A percentile compares a stretch with the other conserved stretches of the same genome.
Evolutionary conservation across 1,284 basidiomycete species (phyloP).

Genomic region (Cerioporus squamosus): DNA sequence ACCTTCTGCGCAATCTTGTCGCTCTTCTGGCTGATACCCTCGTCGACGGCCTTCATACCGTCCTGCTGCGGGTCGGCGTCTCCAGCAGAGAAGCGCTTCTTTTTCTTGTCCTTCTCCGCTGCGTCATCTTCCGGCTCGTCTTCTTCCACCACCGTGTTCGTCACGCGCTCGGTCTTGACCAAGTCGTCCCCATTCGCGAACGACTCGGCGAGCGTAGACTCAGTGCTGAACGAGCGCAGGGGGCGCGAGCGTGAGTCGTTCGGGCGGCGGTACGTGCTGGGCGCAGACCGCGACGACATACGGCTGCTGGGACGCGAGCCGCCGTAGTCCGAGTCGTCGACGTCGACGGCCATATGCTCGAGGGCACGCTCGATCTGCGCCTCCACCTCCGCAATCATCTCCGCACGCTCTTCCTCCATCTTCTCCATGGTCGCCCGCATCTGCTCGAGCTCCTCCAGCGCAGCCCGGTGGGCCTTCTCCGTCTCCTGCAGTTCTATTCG

Average conservation of each 20-base stretch:
- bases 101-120: conserved; percentile 47
- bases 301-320: conserved; percentile 52
- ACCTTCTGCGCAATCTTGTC: conserved; percentile 86
- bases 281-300: conserved; percentile 42
- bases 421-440: conserved; percentile 81
- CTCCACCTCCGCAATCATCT: conserved; percentile 88
- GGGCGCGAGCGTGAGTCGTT: conserved; percentile 51
- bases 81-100: conserved; percentile 77
- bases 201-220: conserved; percentile 74
- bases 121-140: conserved; percentile 38
- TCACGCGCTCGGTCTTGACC: conserved; percentile 47
- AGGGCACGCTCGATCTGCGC: conserved; percentile 85
- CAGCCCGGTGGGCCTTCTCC: conserved; percentile 74
- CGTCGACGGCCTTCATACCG: conserved; percentile 81
- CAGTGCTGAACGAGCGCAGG: conserved; percentile 71
- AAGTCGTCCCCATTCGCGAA: conserved; percentile 39
- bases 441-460: conserved; percentile 65
- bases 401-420: conserved; percentile 83
- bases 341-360: conserved; percentile 78
- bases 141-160: conserved; percentile 53
- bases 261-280: conserved; percentile 55
- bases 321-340: conserved; percentile 71
- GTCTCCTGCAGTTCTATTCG: conserved; percentile 69
- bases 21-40: conserved; percentile 80
- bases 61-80: conserved; percentile 66